Base-by-base conservation (phyloP, 148 eudicot genomes). In the Limonium bicolor region DNA sequence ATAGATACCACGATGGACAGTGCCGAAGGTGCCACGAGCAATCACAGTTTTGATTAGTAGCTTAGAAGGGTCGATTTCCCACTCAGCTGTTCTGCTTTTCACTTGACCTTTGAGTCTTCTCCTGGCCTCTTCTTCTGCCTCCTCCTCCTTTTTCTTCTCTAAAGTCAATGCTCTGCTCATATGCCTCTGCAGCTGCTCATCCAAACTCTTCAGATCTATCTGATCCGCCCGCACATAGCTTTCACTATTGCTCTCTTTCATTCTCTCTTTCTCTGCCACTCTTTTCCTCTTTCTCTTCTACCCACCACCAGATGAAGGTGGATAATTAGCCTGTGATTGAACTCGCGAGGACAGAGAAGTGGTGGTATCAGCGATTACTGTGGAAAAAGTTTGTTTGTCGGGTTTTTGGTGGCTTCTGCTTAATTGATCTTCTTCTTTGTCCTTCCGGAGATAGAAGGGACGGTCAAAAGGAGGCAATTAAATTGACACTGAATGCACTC, bases 1-100 rank as follows among this genome's bases (percentile, higher is more conserved):
- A 41, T 84, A 84, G 48, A 84, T 34, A 25, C 88, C 88, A 23
- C 88, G 84, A 27, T 84, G 95, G 50, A 84, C 95, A 22, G 83
- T 80, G 12, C 95, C 95, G 17, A 80, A 84, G 14, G 90, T 70
- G 47, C 95, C 95, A 25, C 95, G 90, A 36, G 85, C 95, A 56
- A 84, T 73, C 37, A 74, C 77, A 26, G 77, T 35, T 37, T 73
- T 80, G 64, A 84, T 69, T 28, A 71, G 39, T 7, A 84, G 77
- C 45, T 77, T 80, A 1, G 82, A 68, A 27, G 90, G 77, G 37
- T 84, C 95, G 56, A 84, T 84, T 35, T 80, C 95, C 95, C 95
- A 84, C 5, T 70, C 94, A 14, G 66, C 56, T 50, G 5, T 5
- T 5, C 4, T 38, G 8, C 46, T 53, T 40, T 37, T 39, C 3